These are phyloP conservation scores for Xylaria bambusicola DNA, from an alignment of 495 filamentous ascomycete genomes.

Conservation along the genomic window DNA sequence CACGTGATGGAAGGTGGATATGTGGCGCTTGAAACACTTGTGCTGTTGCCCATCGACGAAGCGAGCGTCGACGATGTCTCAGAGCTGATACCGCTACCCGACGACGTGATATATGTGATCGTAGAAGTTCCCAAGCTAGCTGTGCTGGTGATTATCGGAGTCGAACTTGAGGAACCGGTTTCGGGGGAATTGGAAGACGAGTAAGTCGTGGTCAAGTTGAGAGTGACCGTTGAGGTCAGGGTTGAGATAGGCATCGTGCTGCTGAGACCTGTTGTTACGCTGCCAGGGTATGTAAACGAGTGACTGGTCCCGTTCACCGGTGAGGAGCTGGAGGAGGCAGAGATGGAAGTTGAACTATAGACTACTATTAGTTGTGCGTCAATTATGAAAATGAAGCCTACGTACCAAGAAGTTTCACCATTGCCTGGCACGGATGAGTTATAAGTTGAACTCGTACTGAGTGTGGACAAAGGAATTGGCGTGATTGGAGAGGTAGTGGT, in stretches of 20 bases:
- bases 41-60: conserved; percentile 2
- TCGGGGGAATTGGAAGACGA: conserved; percentile 23
- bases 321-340: neutral
- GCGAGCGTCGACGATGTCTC: conserved; percentile 1
- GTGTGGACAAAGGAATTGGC: neutral
- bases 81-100: neutral
- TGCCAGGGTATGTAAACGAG: neutral
- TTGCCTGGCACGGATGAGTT: neutral
- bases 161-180: conserved; percentile 20
- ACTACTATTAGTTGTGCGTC: neutral
- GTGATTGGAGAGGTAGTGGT: neutral
- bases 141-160: conserved; percentile 9
- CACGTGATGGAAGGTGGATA: conserved; percentile 24
- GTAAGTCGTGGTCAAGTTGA: conserved; percentile 14
- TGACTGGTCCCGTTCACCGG: conserved; percentile 1
- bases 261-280: neutral
- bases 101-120: conserved; percentile 10
- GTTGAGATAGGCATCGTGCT: conserved; percentile 5
- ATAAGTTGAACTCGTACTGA: neutral
- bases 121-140: neutral
- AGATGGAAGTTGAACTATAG: neutral
- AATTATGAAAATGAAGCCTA: too few relatives aligned
- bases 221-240: conserved; percentile 19
- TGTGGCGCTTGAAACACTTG: conserved; percentile 13
- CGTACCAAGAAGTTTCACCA: conserved; percentile 1